These are phyloP conservation scores for Scorias spongiosa DNA, from an alignment of 2,329 filamentous ascomycete genomes.

Conservation along the genomic window DNA sequence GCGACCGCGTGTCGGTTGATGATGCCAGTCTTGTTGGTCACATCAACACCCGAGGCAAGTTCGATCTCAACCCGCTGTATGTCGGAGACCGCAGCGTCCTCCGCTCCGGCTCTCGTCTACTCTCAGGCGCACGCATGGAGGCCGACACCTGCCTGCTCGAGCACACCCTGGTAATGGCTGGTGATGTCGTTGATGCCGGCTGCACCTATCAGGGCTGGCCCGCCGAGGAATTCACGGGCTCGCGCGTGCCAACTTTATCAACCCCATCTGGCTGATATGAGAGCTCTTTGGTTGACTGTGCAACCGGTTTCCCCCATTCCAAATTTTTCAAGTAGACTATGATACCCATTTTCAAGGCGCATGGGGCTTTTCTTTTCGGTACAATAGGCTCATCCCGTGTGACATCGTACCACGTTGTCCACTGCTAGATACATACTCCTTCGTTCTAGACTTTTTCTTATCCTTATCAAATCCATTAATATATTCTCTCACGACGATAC, in stretches of 20 bases:
- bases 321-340: no score
- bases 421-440: no score
- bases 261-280: no score
- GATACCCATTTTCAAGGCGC: no score
- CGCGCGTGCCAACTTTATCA: conserved; percentile 13
- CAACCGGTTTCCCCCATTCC: no score
- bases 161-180: conserved; percentile 43
- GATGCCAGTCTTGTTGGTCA: conserved; percentile 42
- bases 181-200: conserved; percentile 38
- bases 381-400: no score
- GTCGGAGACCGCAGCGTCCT: conserved; percentile 39
- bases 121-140: conserved; percentile 39
- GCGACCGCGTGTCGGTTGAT: conserved; percentile 38
- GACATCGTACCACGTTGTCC: no score
- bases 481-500: no score
- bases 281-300: no score
- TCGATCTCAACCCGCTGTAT: conserved; percentile 37
- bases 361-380: no score
- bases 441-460: no score
- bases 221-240: conserved; percentile 26
- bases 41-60: conserved; percentile 42
- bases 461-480: no score
- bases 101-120: conserved; percentile 35
- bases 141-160: conserved; percentile 39
- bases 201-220: conserved; percentile 43